Evolutionary conservation across 176 grass and related monocot species (phyloP).

Genomic region (Juncus inflexus): DNA sequence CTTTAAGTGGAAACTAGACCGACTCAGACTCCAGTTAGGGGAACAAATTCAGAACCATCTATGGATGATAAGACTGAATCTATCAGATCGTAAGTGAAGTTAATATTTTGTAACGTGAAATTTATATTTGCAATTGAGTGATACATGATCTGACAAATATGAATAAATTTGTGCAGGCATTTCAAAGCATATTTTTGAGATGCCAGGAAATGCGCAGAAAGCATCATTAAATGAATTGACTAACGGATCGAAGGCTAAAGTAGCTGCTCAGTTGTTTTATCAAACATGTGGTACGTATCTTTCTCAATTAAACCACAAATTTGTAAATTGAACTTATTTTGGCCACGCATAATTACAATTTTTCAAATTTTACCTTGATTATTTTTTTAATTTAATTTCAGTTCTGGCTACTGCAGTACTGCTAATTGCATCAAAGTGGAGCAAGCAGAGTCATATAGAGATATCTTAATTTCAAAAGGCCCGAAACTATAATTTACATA

Average conservation of each 20-base stretch:
- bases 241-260: constrained; percentile 51
- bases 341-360: not conserved
- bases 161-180: constrained; percentile 35
- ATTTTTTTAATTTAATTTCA: constrained; percentile 24
- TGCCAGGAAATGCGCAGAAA: constrained; percentile 40
- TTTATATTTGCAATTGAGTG: not conserved
- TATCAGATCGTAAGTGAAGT: constrained; percentile 53
- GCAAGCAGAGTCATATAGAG: constrained; percentile 50
- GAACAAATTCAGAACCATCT: constrained; percentile 22
- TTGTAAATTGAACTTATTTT: not conserved
- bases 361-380: not conserved
- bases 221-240: constrained; percentile 65
- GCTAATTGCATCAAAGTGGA: constrained; percentile 58
- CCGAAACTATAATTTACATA: constrained; percentile 51
- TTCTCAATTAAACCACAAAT: too few relatives aligned
- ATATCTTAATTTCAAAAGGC: constrained; percentile 71
- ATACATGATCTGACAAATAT: not conserved
- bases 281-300: constrained; percentile 68
- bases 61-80: constrained; percentile 48
- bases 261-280: constrained; percentile 78
- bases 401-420: constrained; percentile 62
- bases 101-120: too few relatives aligned
- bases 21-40: constrained; percentile 51
- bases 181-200: constrained; percentile 86
- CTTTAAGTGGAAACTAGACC: constrained; percentile 67